Conservation (phyloP, 352 stramenopile species). For the Phytophthora pistaciae region DNA sequence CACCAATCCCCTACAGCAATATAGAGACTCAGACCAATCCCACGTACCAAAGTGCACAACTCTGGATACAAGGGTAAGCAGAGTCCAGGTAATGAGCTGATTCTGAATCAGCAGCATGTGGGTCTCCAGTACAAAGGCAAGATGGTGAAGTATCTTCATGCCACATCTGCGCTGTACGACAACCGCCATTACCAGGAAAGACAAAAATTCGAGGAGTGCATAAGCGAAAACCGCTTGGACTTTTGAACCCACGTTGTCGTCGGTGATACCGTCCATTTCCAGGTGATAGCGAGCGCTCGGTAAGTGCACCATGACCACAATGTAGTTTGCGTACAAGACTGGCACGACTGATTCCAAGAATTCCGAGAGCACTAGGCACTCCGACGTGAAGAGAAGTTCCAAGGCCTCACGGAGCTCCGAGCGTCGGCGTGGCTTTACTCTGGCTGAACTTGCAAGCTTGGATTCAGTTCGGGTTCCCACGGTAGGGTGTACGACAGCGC, state of each 20-base stretch:
- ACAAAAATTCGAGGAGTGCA: neutral
- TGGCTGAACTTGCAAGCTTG: neutral
- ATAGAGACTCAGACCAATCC: neutral
- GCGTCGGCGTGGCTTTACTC: neutral
- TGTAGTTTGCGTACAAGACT: constrained; percentile 29
- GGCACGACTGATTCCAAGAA: constrained; percentile 40
- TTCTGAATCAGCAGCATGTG: constrained; percentile 26
- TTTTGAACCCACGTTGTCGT: neutral
- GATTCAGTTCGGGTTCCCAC: too few relatives aligned
- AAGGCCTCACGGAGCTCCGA: constrained; percentile 8
- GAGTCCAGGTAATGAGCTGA: constrained; percentile 11
- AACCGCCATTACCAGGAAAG: neutral
- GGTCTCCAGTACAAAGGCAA: constrained; percentile 40
- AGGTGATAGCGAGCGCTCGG: constrained; percentile 35
- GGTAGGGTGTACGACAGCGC: neutral
- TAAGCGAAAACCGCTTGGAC: neutral
- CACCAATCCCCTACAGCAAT: neutral
- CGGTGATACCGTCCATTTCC: constrained; percentile 22
- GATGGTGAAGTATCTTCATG: constrained; percentile 22
- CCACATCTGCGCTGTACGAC: constrained; percentile 1
- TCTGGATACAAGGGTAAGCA: constrained; percentile 7
- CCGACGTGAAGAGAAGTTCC: constrained; percentile 28
- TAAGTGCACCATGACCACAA: constrained; percentile 18
- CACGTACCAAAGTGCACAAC: constrained; percentile 15
- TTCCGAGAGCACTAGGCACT: constrained; percentile 39